Conservation (phyloP, 768 basidiomycete genomes). For the Macrolepiota albuminosa region DNA sequence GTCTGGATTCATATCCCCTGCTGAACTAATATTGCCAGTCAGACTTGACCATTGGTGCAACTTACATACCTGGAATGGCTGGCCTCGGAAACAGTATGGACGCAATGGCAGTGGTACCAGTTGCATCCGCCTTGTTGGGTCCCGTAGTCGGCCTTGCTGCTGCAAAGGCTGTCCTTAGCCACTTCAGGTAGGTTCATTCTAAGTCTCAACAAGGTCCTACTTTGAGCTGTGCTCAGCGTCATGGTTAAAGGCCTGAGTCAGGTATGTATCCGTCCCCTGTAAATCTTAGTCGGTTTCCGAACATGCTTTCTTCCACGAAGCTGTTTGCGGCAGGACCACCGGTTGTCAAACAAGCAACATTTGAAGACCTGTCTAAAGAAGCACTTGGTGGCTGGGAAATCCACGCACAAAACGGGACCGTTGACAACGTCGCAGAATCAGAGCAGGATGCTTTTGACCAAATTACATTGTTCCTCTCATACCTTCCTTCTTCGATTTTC, state of each 20-base stretch:
- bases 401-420: slow-evolving; percentile 4
- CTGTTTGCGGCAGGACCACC: slow-evolving; percentile 14
- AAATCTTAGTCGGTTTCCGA: not conserved
- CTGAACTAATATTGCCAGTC: not conserved
- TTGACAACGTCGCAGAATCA: slow-evolving; percentile 18
- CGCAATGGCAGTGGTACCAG: slow-evolving; percentile 31
- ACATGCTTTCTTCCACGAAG: not conserved
- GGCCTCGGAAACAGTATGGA: slow-evolving; percentile 34
- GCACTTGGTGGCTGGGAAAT: slow-evolving; percentile 12
- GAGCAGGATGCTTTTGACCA: slow-evolving; percentile 32
- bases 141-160: slow-evolving; percentile 38
- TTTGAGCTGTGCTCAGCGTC: slow-evolving; percentile 20
- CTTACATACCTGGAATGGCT: slow-evolving; percentile 32
- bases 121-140: slow-evolving; percentile 32
- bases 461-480: slow-evolving; percentile 31
- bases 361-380: slow-evolving; percentile 16
- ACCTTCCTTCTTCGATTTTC: slow-evolving; percentile 37
- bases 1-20: not conserved
- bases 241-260: slow-evolving; percentile 37
- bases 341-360: slow-evolving; percentile 15
- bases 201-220: not conserved
- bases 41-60: slow-evolving; percentile 33
- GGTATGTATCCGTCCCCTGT: slow-evolving; percentile 4
- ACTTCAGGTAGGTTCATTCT: slow-evolving; percentile 26
- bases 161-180: slow-evolving; percentile 32